Evolutionary conservation across 2,329 filamentous ascomycete species (phyloP).

Genomic region (Botrytis pseudocinerea): DNA sequence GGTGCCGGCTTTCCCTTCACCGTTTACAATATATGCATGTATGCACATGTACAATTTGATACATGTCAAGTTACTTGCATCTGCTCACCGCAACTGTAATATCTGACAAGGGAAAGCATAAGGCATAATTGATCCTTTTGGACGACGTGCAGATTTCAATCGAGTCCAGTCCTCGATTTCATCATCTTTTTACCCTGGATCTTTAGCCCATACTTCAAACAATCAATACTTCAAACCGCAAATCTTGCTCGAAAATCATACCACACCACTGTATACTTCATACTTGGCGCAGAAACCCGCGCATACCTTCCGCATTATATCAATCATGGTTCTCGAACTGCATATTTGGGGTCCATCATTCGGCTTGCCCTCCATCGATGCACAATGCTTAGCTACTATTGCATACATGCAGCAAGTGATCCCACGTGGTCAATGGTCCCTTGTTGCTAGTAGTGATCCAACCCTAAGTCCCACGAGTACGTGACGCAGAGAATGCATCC

Average conservation of each 20-base stretch:
- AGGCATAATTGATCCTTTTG: slow-evolving; percentile 7
- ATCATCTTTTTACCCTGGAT: not conserved
- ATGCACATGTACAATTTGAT: not conserved
- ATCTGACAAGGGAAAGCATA: not conserved
- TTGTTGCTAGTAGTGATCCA: slow-evolving; percentile 73
- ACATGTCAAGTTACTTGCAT: slow-evolving; percentile 19
- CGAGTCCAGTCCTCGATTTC: not conserved
- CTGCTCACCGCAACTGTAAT: not conserved
- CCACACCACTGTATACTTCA: not conserved
- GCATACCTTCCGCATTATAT: not conserved
- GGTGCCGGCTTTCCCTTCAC: not conserved
- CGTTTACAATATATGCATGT: slow-evolving; percentile 11
- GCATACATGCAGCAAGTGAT: slow-evolving; percentile 70
- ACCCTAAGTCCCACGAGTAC: slow-evolving; percentile 69
- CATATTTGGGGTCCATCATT: slow-evolving; percentile 92
- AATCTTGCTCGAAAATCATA: not conserved
- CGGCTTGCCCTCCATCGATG: slow-evolving; percentile 83
- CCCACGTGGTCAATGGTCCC: slow-evolving; percentile 61
- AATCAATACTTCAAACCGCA: not conserved
- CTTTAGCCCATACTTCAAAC: not conserved
- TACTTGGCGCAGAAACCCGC: not conserved
- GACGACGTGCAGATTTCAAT: slow-evolving; percentile 18
- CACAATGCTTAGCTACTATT: slow-evolving; percentile 83
- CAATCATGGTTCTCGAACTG: slow-evolving; percentile 61
- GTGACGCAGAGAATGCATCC: slow-evolving; percentile 40